Evolutionary conservation across 2,329 filamentous ascomycete genomes (phyloP).

Genomic region (Parastagonospora nodorum): DNA sequence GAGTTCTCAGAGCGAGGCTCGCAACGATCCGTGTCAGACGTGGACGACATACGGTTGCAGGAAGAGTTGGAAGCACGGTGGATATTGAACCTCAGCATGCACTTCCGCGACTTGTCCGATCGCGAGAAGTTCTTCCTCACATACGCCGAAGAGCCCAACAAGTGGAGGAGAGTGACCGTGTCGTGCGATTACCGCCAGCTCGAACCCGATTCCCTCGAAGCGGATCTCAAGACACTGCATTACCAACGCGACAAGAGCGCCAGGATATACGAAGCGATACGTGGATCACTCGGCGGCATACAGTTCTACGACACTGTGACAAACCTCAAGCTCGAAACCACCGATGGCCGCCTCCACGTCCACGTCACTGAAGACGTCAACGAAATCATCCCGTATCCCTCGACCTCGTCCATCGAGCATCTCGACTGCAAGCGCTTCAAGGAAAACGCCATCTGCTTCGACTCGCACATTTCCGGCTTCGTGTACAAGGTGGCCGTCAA

Average conservation of each 20-base stretch:
- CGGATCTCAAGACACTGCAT: conserved; percentile 75
- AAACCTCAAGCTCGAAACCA: conserved; percentile 91
- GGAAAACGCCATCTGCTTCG: conserved; percentile 80
- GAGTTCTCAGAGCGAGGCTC: conserved; percentile 38
- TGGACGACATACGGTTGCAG: conserved; percentile 68
- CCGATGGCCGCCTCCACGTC: conserved; percentile 85
- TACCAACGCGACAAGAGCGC: conserved; percentile 92
- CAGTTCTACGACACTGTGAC: conserved; percentile 96
- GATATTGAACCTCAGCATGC: conserved; percentile 98
- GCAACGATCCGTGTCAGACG: conserved; percentile 38
- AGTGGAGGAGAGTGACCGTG: conserved; percentile 88
- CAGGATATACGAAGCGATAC: conserved; percentile 92
- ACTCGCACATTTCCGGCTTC: conserved; percentile 93
- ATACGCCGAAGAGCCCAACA: conserved; percentile 77
- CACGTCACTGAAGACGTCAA: conserved; percentile 98
- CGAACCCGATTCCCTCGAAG: conserved; percentile 80
- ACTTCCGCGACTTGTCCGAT: conserved; percentile 90
- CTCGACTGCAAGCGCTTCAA: conserved; percentile 63
- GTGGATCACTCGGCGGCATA: conserved; percentile 89
- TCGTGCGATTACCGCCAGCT: conserved; percentile 90
- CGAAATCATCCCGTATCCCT: conserved; percentile 89
- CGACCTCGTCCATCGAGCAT: conserved; percentile 73
- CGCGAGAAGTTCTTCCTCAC: conserved; percentile 98
- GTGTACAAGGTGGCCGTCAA: conserved; percentile 87
- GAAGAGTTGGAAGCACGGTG: conserved; percentile 85